Evolutionary conservation across 129 eudicot species (phyloP), one percentile per base, ranked within the genome.

Genomic region (Arctium lappa): DNA sequence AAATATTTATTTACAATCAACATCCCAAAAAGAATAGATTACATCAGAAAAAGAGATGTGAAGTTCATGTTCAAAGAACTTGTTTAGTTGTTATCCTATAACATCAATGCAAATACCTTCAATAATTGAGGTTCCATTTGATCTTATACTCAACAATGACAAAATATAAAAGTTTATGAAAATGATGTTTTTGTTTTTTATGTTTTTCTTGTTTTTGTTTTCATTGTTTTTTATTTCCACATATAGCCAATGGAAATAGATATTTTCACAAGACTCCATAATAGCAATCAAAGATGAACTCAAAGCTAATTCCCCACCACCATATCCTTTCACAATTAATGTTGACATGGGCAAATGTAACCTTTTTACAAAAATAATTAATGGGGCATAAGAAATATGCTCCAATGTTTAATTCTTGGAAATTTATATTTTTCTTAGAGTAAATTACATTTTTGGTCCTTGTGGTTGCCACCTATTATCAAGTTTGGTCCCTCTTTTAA

Each of bases 161-260:
- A 83, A 76, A 69, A 29, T 50, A 50, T 50, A 83, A 83, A 77
- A 83, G 86, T 38, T 77, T 27, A 22, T 70, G 86, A 83, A 77
- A 53, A 8, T 77, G 82, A 83, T 70, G 75, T 79, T 79, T 79
- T 79, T 79, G 82, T 29, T 39, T 63, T 40, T 16, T 6, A 13
- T 76, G 46, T 77, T n/a, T 76, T 76, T 53, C 30, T 53, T 37
- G 73, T 10, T 81, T 81, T 74, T 81, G 46, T 39, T 81, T 16
- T 6, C 36, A 36, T 72, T 72, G 70, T 71, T 69, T 22, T 46
- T 53, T 42, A 62, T 73, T 36, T 73, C 62, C 79, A 56, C 32
- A 29, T 13, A 72, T 37, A 60, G 66, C 62, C 72, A 73, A 60
- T 38, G 63, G 69, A 7, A 53, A 2, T 1, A 72, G 60, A 72